Base-by-base conservation (phyloP, 306 rosid species). In the Datisca glomerata region DNA sequence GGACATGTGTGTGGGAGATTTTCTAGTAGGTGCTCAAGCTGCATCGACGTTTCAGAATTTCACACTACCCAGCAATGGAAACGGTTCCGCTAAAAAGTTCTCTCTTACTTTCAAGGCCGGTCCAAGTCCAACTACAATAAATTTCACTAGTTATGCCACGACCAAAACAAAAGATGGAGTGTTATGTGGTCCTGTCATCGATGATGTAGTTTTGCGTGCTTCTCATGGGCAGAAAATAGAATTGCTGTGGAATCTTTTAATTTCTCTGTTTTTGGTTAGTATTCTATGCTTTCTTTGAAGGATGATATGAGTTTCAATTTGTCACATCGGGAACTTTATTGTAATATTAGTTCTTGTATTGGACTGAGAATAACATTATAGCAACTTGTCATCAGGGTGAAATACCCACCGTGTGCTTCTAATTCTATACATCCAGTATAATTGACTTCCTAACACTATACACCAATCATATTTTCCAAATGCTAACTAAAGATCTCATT, bases 171-270 rank as follows among this genome's bases (percentile, higher is more conserved):
- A 39, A 50, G 63, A 49, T 37, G 73, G 73, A 37, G 19, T 49
- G 23, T 17, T 24, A 13, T 60, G 73, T 55, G 64, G 64, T 32
- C 73, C 68, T 7, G 64, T 67, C 35, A 32, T 67, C 36, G 73
- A 55, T 33, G 68, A 60, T 29, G 47, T 67, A 7, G 21, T 67
- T 32, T 25, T 67, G 41, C 41, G 47, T 18, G 51, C 22, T 44
- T 65, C 60, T 32, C 41, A 6, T 24, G 63, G 53, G 35, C 24
- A 27, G 42, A 57, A 36, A 45, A 40, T 49, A 6, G 29, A 19
- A 18, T 21, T 43, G 22, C 55, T 13, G 8, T 51, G 41, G 54
- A 49, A 41, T 27, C 23, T 46, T 25, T 41, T 63, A 47, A 43
- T 55, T 63, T 46, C 27, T 42, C 16, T 49, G 24, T 43, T 21